Conservation (phyloP, 2,329 filamentous ascomycete genomes). For the Lecanicillium sp. region DNA sequence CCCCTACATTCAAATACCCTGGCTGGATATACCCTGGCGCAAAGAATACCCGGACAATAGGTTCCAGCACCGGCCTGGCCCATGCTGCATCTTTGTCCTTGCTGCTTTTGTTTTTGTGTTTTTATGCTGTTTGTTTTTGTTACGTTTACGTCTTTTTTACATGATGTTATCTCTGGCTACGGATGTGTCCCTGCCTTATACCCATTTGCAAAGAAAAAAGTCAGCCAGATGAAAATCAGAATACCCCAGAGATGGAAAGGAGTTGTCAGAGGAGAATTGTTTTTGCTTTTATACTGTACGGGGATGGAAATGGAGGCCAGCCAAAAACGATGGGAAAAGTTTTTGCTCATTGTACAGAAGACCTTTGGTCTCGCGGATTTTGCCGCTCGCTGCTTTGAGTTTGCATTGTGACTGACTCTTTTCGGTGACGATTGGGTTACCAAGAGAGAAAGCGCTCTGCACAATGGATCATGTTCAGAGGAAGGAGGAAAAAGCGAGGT, state of each 20-base stretch:
- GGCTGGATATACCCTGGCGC: slow-evolving; percentile 63
- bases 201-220: slow-evolving; percentile 14
- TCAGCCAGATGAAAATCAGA: slow-evolving; percentile 11
- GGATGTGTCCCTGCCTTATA: slow-evolving; percentile 14
- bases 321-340: slow-evolving; percentile 2
- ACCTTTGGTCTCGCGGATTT: neutral
- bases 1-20: slow-evolving; percentile 48
- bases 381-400: neutral
- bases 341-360: neutral
- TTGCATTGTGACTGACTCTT: neutral
- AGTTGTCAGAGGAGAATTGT: slow-evolving; percentile 7
- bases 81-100: slow-evolving; percentile 35
- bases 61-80: slow-evolving; percentile 40
- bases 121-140: slow-evolving; percentile 7
- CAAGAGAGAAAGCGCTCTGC: neutral
- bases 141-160: slow-evolving; percentile 11
- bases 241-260: slow-evolving; percentile 13
- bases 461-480: neutral
- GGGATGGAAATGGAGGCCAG: neutral
- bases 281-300: slow-evolving; percentile 7
- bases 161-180: slow-evolving; percentile 8
- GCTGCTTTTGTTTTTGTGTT: slow-evolving; percentile 13
- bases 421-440: neutral
- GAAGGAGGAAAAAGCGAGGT: neutral
- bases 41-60: slow-evolving; percentile 48